phyloP scores from a whole-genome alignment of 441 rosid genomes.

The Gossypium trilobum region DNA sequence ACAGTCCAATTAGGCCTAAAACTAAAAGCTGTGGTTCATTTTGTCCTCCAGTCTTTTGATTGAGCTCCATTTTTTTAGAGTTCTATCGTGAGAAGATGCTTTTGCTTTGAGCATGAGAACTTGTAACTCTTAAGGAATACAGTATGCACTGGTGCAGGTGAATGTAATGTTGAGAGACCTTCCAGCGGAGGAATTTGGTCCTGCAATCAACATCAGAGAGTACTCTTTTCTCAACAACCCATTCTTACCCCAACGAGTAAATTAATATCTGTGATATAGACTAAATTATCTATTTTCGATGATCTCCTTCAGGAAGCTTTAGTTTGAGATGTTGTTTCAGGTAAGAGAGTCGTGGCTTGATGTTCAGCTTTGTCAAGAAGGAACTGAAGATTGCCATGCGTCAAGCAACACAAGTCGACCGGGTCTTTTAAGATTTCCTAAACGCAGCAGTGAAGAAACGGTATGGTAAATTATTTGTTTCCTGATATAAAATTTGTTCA shows the following conservation, averaged over 20 bases:
- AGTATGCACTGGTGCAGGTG: constrained; percentile 47
- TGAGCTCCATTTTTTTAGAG: background rate
- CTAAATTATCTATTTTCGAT: background rate
- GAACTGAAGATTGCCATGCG: constrained; percentile 45
- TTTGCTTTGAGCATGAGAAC: constrained; percentile 14
- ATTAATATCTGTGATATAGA: constrained; percentile 9
- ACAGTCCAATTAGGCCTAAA: background rate
- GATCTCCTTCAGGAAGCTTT: background rate
- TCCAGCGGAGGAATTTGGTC: constrained; percentile 81
- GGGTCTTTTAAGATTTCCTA: constrained; percentile 65
- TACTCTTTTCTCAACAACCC: constrained; percentile 81
- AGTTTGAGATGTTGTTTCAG: constrained; percentile 33
- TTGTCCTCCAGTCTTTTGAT: background rate
- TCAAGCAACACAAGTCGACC: constrained; percentile 37
- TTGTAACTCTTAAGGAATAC: constrained; percentile 14
- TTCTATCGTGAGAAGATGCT: constrained; percentile 10
- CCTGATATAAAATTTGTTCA: background rate
- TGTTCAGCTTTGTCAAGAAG: constrained; percentile 81
- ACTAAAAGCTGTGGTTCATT: background rate
- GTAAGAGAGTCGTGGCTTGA: constrained; percentile 89
- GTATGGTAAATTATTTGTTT: constrained; percentile 33
- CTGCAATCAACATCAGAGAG: constrained; percentile 66
- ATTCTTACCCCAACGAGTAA: constrained; percentile 59
- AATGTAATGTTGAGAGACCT: constrained; percentile 61
- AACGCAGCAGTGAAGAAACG: constrained; percentile 66